Conservation (phyloP, 2,329 filamentous ascomycete genomes). For the Microsporum ferrugineum region DNA sequence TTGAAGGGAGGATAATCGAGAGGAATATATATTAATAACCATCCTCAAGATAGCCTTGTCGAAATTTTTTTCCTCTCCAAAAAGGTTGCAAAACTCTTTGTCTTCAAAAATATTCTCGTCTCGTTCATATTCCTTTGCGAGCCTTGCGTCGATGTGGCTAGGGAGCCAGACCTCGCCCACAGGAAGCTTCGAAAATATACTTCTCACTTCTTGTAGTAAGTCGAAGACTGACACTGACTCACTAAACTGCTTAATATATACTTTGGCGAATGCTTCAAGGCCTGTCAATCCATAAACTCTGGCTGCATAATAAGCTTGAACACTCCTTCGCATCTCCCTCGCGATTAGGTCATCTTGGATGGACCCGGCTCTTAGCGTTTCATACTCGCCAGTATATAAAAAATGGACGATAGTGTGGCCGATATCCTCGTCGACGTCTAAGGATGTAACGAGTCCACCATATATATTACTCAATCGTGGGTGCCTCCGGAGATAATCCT, state of each 20-base stretch:
- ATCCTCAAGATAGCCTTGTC: conserved; percentile 3
- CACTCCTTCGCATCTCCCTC: conserved; percentile 4
- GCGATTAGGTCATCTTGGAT: background rate
- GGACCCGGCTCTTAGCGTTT: background rate
- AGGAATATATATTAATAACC: conserved; percentile 3
- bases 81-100: conserved; percentile 15
- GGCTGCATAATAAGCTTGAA: conserved; percentile 5
- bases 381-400: conserved; percentile 8
- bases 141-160: conserved; percentile 15
- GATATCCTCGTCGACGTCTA: conserved; percentile 5
- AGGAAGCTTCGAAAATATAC: conserved; percentile 14
- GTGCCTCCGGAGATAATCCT: background rate
- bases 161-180: conserved; percentile 14
- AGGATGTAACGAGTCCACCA: background rate
- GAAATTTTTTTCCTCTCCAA: background rate
- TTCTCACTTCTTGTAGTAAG: background rate
- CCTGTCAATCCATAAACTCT: background rate
- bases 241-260: background rate
- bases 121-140: background rate
- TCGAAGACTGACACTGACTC: background rate
- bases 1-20: background rate
- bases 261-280: background rate
- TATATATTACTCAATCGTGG: background rate
- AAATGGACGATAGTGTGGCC: conserved; percentile 8
- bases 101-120: conserved; percentile 11